These are phyloP conservation scores for Hermanozyma aechmeae DNA, from an alignment of 805 yeast genomes.

Conservation along the genomic window DNA sequence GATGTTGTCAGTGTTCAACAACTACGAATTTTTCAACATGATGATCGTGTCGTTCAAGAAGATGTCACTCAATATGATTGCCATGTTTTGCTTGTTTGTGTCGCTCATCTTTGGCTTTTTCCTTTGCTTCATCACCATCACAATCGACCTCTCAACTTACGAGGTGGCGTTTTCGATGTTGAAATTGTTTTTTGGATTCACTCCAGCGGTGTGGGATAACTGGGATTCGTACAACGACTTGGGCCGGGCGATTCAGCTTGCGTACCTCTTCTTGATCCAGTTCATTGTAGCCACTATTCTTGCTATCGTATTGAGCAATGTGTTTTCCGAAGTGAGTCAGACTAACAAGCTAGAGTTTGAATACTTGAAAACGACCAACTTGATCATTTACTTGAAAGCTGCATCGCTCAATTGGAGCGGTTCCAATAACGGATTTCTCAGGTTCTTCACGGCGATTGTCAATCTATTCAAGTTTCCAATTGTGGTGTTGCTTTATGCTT, in stretches of 20 bases:
- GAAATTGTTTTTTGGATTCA: conserved; percentile 47
- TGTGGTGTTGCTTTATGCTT: conserved; percentile 20
- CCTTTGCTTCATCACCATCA: conserved; percentile 42
- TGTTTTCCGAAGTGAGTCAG: conserved; percentile 24
- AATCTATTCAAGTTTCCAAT: conserved; percentile 28
- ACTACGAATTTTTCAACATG: conserved; percentile 42
- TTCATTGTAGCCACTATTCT: conserved; percentile 46
- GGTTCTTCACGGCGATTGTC: conserved; percentile 10
- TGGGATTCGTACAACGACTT: conserved; percentile 40
- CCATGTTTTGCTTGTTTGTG: conserved; percentile 38
- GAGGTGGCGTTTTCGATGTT: conserved; percentile 43
- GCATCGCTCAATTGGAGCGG: conserved; percentile 1
- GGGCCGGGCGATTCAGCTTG: conserved; percentile 39
- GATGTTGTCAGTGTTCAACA: conserved; percentile 39
- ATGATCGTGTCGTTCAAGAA: conserved; percentile 41
- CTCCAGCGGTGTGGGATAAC: conserved; percentile 52
- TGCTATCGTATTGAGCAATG: conserved; percentile 42
- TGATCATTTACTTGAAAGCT: conserved; percentile 24
- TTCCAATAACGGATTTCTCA: conserved; percentile 1
- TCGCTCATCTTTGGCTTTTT: conserved; percentile 46
- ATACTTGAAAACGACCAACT: conserved; percentile 29
- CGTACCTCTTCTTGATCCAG: conserved; percentile 45
- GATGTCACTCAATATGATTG: conserved; percentile 42
- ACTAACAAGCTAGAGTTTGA: conserved; percentile 29
- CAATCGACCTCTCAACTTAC: conserved; percentile 29